A percentile compares a stretch with the other conserved stretches of the same genome.
Conservation (phyloP, 176 grass and related monocot species). For the Ensete glaucum region DNA sequence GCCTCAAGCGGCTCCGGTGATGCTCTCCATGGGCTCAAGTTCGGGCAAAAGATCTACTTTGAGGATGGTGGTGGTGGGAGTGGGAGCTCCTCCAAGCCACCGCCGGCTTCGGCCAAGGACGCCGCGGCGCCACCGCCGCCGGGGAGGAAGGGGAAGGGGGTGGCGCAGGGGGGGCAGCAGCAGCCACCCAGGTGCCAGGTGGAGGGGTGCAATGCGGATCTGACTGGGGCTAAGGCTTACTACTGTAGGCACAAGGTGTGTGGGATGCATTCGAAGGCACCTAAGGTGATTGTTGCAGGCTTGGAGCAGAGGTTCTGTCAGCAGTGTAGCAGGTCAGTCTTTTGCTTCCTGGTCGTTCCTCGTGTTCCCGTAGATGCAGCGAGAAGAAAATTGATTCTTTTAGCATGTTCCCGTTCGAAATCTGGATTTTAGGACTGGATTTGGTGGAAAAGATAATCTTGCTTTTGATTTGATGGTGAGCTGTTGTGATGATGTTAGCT, state of each 20-base stretch:
- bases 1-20: constrained; percentile 8
- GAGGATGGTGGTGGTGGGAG: constrained; percentile 37
- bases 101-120: constrained; percentile 7
- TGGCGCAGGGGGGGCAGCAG: constrained; percentile 20
- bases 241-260: constrained; percentile 94
- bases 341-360: background rate
- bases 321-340: constrained; percentile 76
- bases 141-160: constrained; percentile 52
- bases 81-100: constrained; percentile 13
- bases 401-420: too few relatives aligned
- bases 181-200: constrained; percentile 64
- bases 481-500: too few relatives aligned
- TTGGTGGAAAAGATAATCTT: too few relatives aligned
- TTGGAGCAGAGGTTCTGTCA: constrained; percentile 97
- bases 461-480: too few relatives aligned
- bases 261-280: constrained; percentile 56
- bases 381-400: too few relatives aligned
- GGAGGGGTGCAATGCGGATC: constrained; percentile 80
- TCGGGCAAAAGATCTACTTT: constrained; percentile 99
- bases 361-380: background rate
- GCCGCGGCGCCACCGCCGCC: background rate
- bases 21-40: constrained; percentile 55
- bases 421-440: too few relatives aligned
- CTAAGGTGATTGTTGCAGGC: constrained; percentile 57
- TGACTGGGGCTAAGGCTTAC: constrained; percentile 57